Base-by-base conservation (phyloP, 495 filamentous ascomycete species). In the Talaromyces borbonicus region DNA sequence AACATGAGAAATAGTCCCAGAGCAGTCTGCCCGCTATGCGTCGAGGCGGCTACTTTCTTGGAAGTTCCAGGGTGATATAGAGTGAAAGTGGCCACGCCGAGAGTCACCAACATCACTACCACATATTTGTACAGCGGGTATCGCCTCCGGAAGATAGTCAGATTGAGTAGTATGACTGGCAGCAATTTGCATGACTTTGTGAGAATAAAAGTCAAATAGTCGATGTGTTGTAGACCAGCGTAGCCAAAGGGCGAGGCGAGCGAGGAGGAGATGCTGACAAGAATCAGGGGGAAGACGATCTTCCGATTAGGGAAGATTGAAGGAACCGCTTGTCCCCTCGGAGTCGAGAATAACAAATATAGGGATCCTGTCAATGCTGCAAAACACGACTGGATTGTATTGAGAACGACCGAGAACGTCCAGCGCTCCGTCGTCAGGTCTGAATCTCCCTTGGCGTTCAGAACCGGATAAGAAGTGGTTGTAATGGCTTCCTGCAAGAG, bases 151-250 rank as follows among this genome's bases (percentile, higher is more conserved):
- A 96, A 98, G 22, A 98, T 64, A 14, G 89, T 90, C 56, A 97
- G 72, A 65, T 97, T 90, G 36, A 98, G 77, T 56, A 90, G 81
- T 92, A 98, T 97, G 53, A 98, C 90, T 3, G 92, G 92, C 8
- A 98, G 81, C 14, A 98, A 76, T 65, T 98, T 98, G 83, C 92
- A 98, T 41, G 80, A 85, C 62, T 98, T 98, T 52, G 92, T 93
- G 19, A 98, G 86, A 62, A 96, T 90, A 71, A 90, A 98, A 16
- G 92, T 98, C 58, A 98, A 84, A 73, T 97, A 98, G 75, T 97
- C 92, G 68, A 97, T 90, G 63, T 98, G 90, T 29, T 81, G 77
- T 35, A 98, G 81, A 37, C 79, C 82, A 33, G 90, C 90, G 67
- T 98, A 98, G 52, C 92, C 92, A 54, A 98, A 97, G 23, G 92